Percentiles rank a stretch among this genome's conserved stretches.
Evolutionary conservation across 345 rosid species (phyloP).

Genomic region (Adansonia digitata): DNA sequence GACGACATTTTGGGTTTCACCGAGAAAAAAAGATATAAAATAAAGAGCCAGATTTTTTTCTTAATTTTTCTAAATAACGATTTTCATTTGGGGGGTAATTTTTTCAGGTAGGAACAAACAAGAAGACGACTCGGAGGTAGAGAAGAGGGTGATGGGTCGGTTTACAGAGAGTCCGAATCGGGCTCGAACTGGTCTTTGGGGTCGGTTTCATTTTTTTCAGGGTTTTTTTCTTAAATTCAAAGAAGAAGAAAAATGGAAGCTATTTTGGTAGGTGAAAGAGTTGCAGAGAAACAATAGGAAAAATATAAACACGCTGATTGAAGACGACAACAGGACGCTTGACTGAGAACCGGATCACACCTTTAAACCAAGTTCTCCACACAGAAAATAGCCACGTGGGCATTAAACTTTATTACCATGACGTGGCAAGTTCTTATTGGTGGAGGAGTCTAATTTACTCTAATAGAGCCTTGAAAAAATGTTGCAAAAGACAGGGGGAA

Average conservation of each 20-base stretch:
- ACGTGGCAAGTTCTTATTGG: neutral
- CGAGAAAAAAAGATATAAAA: neutral
- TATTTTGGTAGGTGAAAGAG: neutral
- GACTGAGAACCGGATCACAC: neutral
- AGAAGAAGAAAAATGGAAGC: conserved; percentile 5
- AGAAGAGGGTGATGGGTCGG: conserved; percentile 53
- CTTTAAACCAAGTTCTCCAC: neutral
- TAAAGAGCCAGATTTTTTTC: neutral
- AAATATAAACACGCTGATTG: neutral
- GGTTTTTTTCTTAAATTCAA: conserved; percentile 9
- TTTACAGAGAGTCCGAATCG: conserved; percentile 32
- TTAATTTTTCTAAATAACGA: neutral
- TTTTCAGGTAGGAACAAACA: conserved; percentile 70
- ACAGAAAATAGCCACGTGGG: neutral
- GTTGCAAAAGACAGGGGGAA: neutral
- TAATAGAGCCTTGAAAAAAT: no score
- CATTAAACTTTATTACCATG: no score
- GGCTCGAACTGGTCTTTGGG: conserved; percentile 11
- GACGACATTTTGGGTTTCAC: conserved; percentile 21
- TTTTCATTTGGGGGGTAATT: neutral
- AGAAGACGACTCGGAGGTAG: conserved; percentile 69
- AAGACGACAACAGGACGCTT: neutral
- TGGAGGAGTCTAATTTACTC: neutral
- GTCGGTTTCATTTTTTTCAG: conserved; percentile 50
- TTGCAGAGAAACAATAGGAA: neutral